Evolutionary conservation across 2,329 filamentous ascomycete genomes (phyloP).

Genomic region (Aureobasidium mangrovei): DNA sequence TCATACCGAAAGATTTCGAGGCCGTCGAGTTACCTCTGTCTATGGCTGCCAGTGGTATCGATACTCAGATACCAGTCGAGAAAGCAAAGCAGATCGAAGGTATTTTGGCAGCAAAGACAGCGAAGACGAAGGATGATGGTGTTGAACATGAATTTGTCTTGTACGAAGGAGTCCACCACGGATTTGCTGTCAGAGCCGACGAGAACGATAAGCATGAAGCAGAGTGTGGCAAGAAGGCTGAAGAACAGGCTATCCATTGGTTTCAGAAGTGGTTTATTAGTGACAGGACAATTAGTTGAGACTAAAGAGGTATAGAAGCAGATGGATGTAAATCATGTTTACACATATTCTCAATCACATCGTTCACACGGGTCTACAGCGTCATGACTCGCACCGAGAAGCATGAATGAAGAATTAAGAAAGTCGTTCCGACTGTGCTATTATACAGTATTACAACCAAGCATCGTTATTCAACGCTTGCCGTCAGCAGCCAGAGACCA

Average conservation of each 20-base stretch:
- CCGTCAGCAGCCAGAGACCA: background rate
- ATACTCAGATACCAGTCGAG: slow-evolving; percentile 23
- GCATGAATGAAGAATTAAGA: background rate
- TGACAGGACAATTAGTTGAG: background rate
- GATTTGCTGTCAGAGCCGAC: slow-evolving; percentile 30
- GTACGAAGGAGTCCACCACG: slow-evolving; percentile 30
- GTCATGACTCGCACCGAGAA: background rate
- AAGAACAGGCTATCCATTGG: slow-evolving; percentile 31
- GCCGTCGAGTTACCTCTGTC: slow-evolving; percentile 27
- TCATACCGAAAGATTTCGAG: slow-evolving; percentile 28
- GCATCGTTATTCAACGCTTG: background rate
- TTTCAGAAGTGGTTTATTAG: slow-evolving; percentile 28
- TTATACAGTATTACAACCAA: slow-evolving; percentile 13
- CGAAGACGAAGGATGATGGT: slow-evolving; percentile 24
- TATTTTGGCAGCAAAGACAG: slow-evolving; percentile 27
- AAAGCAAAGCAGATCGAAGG: slow-evolving; percentile 27
- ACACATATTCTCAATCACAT: too few relatives aligned
- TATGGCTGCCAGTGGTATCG: slow-evolving; percentile 26
- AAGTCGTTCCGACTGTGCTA: background rate
- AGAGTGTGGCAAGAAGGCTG: slow-evolving; percentile 28
- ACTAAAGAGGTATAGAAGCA: too few relatives aligned
- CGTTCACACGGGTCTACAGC: background rate
- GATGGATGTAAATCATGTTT: too few relatives aligned
- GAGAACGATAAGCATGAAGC: slow-evolving; percentile 27
- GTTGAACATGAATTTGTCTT: slow-evolving; percentile 31